phyloP scores from a whole-genome alignment of 768 basidiomycete genomes.

The Xerocomellus amylosporus region DNA sequence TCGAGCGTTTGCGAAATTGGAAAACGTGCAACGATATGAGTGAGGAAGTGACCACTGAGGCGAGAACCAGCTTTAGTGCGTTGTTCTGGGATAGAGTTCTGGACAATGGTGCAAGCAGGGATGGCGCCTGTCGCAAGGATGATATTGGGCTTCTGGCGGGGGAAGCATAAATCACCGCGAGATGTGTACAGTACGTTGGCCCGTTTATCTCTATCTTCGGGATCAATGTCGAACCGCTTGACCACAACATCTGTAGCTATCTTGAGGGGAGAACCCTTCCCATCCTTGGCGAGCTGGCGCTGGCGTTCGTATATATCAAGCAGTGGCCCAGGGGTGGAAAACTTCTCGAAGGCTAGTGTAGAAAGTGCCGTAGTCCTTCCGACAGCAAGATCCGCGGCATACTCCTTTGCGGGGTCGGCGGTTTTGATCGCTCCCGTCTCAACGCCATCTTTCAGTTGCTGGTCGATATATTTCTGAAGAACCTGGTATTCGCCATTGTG shows the following conservation, averaged over 20 bases:
- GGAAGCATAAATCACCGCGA: too few species aligned
- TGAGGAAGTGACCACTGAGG: conserved; percentile 17
- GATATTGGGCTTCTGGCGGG: conserved; percentile 11
- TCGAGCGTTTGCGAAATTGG: neutral
- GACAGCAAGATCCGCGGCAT: conserved; percentile 10
- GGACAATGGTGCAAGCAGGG: conserved; percentile 19
- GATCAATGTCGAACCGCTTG: conserved; percentile 6
- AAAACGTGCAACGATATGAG: conserved; percentile 7
- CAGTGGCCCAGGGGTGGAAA: conserved; percentile 17
- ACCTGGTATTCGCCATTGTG: conserved; percentile 1
- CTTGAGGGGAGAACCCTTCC: conserved; percentile 13
- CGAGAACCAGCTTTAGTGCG: conserved; percentile 11
- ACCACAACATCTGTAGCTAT: conserved; percentile 9
- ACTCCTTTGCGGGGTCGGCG: neutral
- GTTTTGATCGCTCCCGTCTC: neutral
- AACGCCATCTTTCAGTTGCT: neutral
- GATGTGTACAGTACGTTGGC: conserved; percentile 4
- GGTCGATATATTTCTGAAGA: conserved; percentile 2
- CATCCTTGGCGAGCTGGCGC: conserved; percentile 8
- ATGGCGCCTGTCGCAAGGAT: conserved; percentile 22
- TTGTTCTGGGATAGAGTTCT: conserved; percentile 14
- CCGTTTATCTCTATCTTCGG: neutral
- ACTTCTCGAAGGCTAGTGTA: conserved; percentile 14
- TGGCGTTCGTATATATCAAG: conserved; percentile 13
- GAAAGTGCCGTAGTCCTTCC: conserved; percentile 9